Base-by-base conservation (phyloP, 306 rosid genomes). In the Dryas drummondii region DNA sequence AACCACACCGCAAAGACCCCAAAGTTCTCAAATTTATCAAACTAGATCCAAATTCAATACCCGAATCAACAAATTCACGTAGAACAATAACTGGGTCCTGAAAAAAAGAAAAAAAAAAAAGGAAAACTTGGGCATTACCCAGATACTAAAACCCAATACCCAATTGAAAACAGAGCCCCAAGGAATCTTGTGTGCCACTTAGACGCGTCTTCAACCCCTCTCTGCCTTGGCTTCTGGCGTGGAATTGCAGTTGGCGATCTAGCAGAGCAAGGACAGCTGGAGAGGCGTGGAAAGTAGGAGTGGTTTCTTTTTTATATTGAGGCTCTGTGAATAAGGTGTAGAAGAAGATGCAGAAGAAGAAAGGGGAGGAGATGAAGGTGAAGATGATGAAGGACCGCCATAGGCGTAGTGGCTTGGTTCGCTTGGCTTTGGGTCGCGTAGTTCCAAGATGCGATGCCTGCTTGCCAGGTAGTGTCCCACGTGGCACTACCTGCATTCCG, bases 381-480 rank as follows among this genome's bases (percentile, higher is more conserved):
- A 45, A 47, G 86, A 64, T 52, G 71, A 70, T 50, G 81, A 76
- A 85, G 82, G 80, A 87, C 81, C 90, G 85, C 90, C 91, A 88
- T 85, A 75, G 80, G 78, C 59, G 80, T 47, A 60, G 82, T 76
- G 79, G 82, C 82, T 70, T 51, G 16, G 56, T 76, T 6, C 14
- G 64, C 55, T 61, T 62, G 61, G 37, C 65, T 13, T 70, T 60
- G 45, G 22, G 68, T 68, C 72, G 79, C 55, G 71, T 78, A 77
- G 68, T 40, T 73, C 83, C 75, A 86, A 87, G 87, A 93, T 86
- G 90, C 87, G 86, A 84, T 90, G 87, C 83, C 86, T 78, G 88
- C 47, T 77, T 74, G 98, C 94, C 96, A 90, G 84, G 97, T 90
- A 83, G 77, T 57, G 78, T 80, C 51, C 67, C 94, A 91, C 96